Percentiles rank a stretch among this genome's conserved stretches.
These are phyloP conservation scores for Leptoxyphium fumago DNA, from an alignment of 2,329 filamentous ascomycete genomes.

Conservation along the genomic window DNA sequence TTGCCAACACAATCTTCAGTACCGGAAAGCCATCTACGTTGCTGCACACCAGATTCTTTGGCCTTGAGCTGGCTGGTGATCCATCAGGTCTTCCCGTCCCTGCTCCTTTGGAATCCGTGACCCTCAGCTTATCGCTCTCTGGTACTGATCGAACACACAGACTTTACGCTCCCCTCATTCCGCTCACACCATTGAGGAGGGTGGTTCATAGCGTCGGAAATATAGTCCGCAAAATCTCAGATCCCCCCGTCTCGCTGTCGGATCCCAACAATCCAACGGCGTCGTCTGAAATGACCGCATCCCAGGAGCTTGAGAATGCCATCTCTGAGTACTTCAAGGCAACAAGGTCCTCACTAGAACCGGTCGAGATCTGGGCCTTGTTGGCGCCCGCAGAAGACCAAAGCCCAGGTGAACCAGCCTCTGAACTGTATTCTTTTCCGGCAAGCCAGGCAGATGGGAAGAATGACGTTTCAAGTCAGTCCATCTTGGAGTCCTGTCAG, in stretches of 20 bases:
- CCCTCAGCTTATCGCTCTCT: background rate
- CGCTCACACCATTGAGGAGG: slow-evolving; percentile 47
- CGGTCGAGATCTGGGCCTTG: slow-evolving; percentile 59
- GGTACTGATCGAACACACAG: background rate
- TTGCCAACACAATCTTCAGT: slow-evolving; percentile 66
- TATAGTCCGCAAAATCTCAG: slow-evolving; percentile 52
- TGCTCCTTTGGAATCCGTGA: background rate
- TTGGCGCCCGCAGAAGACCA: slow-evolving; percentile 34
- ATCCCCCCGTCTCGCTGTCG: background rate
- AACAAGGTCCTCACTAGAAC: slow-evolving; percentile 24
- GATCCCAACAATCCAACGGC: background rate
- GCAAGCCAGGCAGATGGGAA: background rate
- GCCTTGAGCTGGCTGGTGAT: too few relatives aligned
- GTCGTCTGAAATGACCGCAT: slow-evolving; percentile 40
- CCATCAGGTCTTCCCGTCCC: background rate
- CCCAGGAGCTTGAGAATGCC: slow-evolving; percentile 52
- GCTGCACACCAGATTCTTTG: slow-evolving; percentile 11
- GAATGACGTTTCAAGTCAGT: background rate
- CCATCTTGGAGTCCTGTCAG: background rate
- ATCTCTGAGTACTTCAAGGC: slow-evolving; percentile 45
- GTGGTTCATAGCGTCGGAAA: slow-evolving; percentile 61
- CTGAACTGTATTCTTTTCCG: background rate
- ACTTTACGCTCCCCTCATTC: slow-evolving; percentile 19
- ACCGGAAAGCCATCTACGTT: slow-evolving; percentile 51
- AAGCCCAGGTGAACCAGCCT: too few relatives aligned